Evolutionary conservation across 768 basidiomycete genomes (phyloP).

Genomic region (Kwoniella bestiolae): DNA sequence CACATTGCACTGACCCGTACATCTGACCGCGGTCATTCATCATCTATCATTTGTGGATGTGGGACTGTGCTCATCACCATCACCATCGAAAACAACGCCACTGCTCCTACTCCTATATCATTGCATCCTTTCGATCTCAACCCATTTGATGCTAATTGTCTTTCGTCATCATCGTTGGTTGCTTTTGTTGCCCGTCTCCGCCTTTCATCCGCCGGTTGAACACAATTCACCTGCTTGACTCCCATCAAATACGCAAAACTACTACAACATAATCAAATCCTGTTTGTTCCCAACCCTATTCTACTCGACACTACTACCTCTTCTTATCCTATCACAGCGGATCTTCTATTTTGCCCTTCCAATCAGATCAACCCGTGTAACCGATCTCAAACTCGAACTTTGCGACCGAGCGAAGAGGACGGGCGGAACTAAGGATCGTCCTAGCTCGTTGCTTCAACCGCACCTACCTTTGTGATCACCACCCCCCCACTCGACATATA

Average conservation of each 20-base stretch:
- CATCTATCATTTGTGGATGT: too few species aligned
- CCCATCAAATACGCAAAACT: not conserved
- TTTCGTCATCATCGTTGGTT: not conserved
- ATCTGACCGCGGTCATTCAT: not conserved
- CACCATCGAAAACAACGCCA: not conserved
- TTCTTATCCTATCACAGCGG: slow-evolving; percentile 14
- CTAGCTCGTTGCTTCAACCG: not conserved
- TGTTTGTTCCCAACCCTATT: not conserved
- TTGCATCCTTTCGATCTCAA: slow-evolving; percentile 2
- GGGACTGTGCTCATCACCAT: slow-evolving; percentile 1
- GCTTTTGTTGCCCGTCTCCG: not conserved
- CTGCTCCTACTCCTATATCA: too few species aligned
- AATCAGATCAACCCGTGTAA: not conserved
- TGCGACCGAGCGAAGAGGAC: not conserved
- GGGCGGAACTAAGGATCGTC: slow-evolving; percentile 5
- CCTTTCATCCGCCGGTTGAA: slow-evolving; percentile 1
- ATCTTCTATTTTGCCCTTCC: not conserved
- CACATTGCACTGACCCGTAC: not conserved
- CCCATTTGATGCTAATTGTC: not conserved
- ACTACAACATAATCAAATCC: not conserved
- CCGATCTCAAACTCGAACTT: not conserved
- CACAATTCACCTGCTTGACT: not conserved
- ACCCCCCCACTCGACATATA: not conserved
- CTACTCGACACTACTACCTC: not conserved
- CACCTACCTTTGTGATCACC: slow-evolving; percentile 6